Base-by-base conservation (phyloP, 139 green algal species). In the Chlamydomonas incerta region DNA sequence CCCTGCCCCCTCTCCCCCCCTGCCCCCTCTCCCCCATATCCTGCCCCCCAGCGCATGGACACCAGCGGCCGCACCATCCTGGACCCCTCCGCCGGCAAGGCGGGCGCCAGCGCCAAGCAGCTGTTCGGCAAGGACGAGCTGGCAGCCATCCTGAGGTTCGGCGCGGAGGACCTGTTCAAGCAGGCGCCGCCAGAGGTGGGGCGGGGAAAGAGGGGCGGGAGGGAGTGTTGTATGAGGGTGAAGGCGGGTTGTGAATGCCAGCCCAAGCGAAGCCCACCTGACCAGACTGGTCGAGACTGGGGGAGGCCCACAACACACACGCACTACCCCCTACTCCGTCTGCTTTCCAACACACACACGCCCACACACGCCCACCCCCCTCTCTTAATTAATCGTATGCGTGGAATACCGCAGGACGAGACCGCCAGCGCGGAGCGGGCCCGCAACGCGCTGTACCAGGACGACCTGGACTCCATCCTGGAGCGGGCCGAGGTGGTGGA, bases 101-200 rank as follows among this genome's bases (percentile, higher is more conserved):
- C 35, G 29, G 47, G 60, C 33, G 52, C 58, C 80, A 83, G 66
- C 62, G 90, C 83, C 63, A 96, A 96, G 88, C 41, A 92, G 75
- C 91, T 98, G 90, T 98, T 98, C 81, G 93, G 92, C 87, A 98
- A 99, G 93, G 97, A 99, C 46, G 97, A 99, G 90, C 89, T 99
- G 89, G 94, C 96, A 2, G 95, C 96, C 74, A 99, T 99, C 83
- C 91, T 99, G 60, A 88, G 94, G 21, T 99, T 99, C 91, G 97
- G 97, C 3, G 97, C 97, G 24, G 97, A 99, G 92, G 94, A 98
- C 55, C 93, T 99, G 57, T 99, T 99, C 91, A 97, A 97, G 90
- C 77, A 67, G 31, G 41, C 41, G 41, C 79, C 66, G 31, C 76
- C 83, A 34, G 77, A 92, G 88, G 86, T 86, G n/a, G 60, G 50